Evolutionary conservation across 176 grass and related monocot species (phyloP), one percentile per base, ranked within the genome.

Genomic region (Phragmites australis): DNA sequence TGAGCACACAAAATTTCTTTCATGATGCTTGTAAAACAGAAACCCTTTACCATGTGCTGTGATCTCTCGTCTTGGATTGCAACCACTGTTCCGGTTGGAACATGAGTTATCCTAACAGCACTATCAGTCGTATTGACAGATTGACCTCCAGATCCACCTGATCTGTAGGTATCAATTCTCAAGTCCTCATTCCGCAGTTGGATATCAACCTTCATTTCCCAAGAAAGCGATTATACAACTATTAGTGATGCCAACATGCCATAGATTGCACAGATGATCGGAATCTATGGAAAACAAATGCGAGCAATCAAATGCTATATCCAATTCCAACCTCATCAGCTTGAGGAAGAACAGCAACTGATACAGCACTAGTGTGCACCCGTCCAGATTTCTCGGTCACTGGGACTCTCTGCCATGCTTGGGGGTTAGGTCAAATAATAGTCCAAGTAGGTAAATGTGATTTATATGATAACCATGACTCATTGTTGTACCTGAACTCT

Each of bases 21-120:
- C 25, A 71, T 56, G 27, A 25, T 22, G 9, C 27, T 57, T 22
- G 19, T 9, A 44, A 84, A 67, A 85, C 11, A 8, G 2, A 68
- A 57, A 89, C 13, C 29, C 29, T 68, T 68, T 81, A 98, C 95
- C 90, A 87, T 90, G 84, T 98, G 95, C 29, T 98, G 95, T 44
- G 92, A 98, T 84, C 96, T 98, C 91, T 98, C 96, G 8, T 98
- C 92, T 93, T 98, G 96, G 82, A 98, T 98, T 51, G 96, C 96
- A 62, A 93, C 90, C 18, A 83, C 78, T 23, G 88, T 93, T 87
- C 92, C 90, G 12, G 96, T 89, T 47, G 96, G 96, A 78, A 98
- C 79, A 72, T 98, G 96, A 63, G 88, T 98, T 82, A 98, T 74
- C 85, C 96, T 93, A 68, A 99, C 96, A 68, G 92, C 96, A 79